phyloP scores from a whole-genome alignment of 192 early-diverging fungal genomes.

The Helicostylum pulchrum region DNA sequence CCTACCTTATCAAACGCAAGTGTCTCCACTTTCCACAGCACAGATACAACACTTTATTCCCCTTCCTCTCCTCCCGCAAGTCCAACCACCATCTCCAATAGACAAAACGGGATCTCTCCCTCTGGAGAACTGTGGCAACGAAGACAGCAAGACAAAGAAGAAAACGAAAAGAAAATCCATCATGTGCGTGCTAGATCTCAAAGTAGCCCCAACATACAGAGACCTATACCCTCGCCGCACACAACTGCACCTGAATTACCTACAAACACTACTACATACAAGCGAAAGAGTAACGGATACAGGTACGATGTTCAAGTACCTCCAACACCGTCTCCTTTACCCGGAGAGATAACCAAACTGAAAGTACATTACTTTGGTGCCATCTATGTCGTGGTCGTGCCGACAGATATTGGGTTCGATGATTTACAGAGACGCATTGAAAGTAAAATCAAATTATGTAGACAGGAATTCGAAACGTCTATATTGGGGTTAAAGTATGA shows the following conservation, averaged over 20 bases:
- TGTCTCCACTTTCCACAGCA: conserved; percentile 26
- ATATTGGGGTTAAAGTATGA: conserved; percentile 77
- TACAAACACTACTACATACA: not conserved
- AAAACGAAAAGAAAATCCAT: not conserved
- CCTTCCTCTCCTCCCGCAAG: conserved; percentile 51
- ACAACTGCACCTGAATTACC: conserved; percentile 15
- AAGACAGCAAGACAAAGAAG: not conserved
- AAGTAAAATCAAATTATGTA: conserved; percentile 82
- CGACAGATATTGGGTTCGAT: conserved; percentile 66
- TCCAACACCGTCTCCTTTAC: not conserved
- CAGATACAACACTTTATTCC: conserved; percentile 22
- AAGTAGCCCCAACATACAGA: conserved; percentile 56
- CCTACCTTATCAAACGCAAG: not conserved
- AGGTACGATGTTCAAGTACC: not conserved
- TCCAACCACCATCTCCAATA: not conserved
- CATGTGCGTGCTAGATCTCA: conserved; percentile 48
- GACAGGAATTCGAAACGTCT: conserved; percentile 54
- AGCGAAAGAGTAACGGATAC: not conserved
- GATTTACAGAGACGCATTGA: conserved; percentile 81
- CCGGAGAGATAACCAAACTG: conserved; percentile 59
- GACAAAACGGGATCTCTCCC: not conserved
- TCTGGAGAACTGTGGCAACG: conserved; percentile 4
- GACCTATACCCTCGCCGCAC: conserved; percentile 9
- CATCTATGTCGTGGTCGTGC: conserved; percentile 87
- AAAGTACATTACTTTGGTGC: conserved; percentile 87